phyloP scores from a whole-genome alignment of 2,329 filamentous ascomycete genomes.

The Dactylonectria macrodidyma region DNA sequence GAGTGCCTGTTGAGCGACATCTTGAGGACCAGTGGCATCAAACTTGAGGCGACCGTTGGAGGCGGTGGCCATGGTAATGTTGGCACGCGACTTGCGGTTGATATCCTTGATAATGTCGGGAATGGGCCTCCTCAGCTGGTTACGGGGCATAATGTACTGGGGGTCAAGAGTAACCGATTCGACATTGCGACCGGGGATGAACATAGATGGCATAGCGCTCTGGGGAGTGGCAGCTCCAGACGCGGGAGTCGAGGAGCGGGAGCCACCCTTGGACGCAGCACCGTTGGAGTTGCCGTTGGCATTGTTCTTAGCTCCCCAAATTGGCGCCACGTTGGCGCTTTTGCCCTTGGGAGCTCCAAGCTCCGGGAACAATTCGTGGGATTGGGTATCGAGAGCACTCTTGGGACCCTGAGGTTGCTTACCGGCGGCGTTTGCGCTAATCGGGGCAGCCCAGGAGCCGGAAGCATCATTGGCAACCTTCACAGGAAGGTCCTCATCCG shows the following conservation, averaged over 20 bases:
- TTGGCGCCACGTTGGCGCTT: conserved; percentile 75
- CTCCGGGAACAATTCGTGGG: conserved; percentile 94
- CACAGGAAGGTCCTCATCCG: conserved; percentile 82
- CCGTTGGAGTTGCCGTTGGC: conserved; percentile 69
- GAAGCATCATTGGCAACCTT: conserved; percentile 64
- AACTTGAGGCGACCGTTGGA: conserved; percentile 83
- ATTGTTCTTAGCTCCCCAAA: conserved; percentile 83
- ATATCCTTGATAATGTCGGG: conserved; percentile 91
- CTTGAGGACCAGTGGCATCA: conserved; percentile 86
- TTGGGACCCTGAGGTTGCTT: conserved; percentile 75
- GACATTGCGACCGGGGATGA: conserved; percentile 85
- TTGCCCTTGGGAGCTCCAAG: conserved; percentile 81
- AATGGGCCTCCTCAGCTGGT: conserved; percentile 87
- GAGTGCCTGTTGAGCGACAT: conserved; percentile 88
- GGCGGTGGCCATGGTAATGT: conserved; percentile 82
- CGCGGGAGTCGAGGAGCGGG: conserved; percentile 74
- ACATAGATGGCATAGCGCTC: conserved; percentile 66
- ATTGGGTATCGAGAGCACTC: conserved; percentile 81
- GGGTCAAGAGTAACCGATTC: conserved; percentile 83
- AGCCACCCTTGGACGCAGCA: conserved; percentile 67
- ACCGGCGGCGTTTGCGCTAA: conserved; percentile 75
- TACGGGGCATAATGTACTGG: conserved; percentile 81
- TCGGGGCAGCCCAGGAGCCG: conserved; percentile 63
- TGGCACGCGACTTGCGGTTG: conserved; percentile 91
- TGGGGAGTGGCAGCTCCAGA: conserved; percentile 67